phyloP scores from a whole-genome alignment of 169 alveolate species.

The Cryptosporidium xiaoi region DNA sequence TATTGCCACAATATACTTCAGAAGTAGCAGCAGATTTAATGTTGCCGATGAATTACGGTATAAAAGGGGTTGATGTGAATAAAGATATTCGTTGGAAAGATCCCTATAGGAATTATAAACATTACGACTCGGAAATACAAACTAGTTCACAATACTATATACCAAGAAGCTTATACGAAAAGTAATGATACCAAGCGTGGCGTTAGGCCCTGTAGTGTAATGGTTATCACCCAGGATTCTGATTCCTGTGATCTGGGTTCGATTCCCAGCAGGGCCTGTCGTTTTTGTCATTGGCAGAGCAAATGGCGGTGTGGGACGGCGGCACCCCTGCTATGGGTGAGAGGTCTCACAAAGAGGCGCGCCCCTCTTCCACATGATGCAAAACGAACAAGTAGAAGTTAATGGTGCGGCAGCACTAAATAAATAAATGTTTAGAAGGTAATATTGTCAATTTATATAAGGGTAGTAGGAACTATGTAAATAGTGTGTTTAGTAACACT shows the following conservation, averaged over 20 bases:
- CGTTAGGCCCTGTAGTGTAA: slow-evolving; percentile 75
- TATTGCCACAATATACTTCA: slow-evolving; percentile 52
- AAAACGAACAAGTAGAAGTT: neutral
- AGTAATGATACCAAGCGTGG: neutral
- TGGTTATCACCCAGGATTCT: slow-evolving; percentile 76
- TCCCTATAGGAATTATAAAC: slow-evolving; percentile 65
- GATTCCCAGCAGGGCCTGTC: slow-evolving; percentile 76
- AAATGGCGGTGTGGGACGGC: neutral
- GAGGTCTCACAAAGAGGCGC: slow-evolving; percentile 7
- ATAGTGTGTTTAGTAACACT: too few species aligned
- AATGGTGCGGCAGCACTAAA: neutral
- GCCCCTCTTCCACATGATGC: neutral
- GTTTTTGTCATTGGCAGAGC: neutral
- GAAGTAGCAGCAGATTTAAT: slow-evolving; percentile 56
- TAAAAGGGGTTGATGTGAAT: slow-evolving; percentile 35
- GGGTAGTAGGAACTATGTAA: too few species aligned
- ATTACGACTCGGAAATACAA: slow-evolving; percentile 33
- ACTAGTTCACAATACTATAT: slow-evolving; percentile 32
- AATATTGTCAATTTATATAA: too few species aligned
- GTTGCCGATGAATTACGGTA: slow-evolving; percentile 59
- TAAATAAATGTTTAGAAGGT: too few species aligned
- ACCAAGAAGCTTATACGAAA: slow-evolving; percentile 49
- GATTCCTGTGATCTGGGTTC: slow-evolving; percentile 77
- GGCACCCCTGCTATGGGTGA: neutral
- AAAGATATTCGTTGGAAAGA: slow-evolving; percentile 71